Base-by-base conservation (phyloP, 441 rosid species). In the Populus hybrid region DNA sequence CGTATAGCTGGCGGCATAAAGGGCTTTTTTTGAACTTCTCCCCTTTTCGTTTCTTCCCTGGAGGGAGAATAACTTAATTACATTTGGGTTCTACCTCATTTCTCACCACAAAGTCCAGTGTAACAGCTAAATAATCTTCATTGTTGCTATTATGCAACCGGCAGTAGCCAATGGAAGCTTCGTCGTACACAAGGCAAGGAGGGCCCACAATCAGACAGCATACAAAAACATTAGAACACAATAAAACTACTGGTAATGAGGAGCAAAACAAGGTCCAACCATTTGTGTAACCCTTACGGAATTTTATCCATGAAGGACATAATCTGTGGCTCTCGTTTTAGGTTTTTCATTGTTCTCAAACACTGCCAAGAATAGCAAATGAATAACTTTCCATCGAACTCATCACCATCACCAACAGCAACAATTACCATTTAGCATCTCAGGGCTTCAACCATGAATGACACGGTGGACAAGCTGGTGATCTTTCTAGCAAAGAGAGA, bases 401-500 rank as follows among this genome's bases (percentile, higher is more conserved):
- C 82, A 78, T 23, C 26, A 35, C 8, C 76, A 14, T 23, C 38
- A 14, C 74, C 67, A 16, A 21, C 65, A 67, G 3, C 8, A 21
- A 0, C 26, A 66, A 34, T 35, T 42, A 20, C 9, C 68, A 32
- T 18, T 23, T 35, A 63, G 32, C 69, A 36, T 63, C 50, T 23
- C 53, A 30, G 14, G 23, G 4, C 79, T 34, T 10, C 76, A 42
- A 65, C 84, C 76, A 83, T 87, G 94, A 88, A 71, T 38, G 99
- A 93, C 87, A 83, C 88, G 8, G 88, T 91, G 26, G 99, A 93
- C 90, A 95, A 91, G 87, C 88, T 95, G 35, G 98, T 95, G 32
- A 82, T 92, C 83, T 95, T 93, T 88, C 87, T 93, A 9, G 98
- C 99, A 26, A 95, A 92, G 82, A 81, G 98, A 82, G 99, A 95